A percentile compares a stretch with the other conserved stretches of the same genome.
These are phyloP conservation scores for Arthrobotrys iridis DNA, from an alignment of 2,329 filamentous ascomycete genomes.

Conservation along the genomic window DNA sequence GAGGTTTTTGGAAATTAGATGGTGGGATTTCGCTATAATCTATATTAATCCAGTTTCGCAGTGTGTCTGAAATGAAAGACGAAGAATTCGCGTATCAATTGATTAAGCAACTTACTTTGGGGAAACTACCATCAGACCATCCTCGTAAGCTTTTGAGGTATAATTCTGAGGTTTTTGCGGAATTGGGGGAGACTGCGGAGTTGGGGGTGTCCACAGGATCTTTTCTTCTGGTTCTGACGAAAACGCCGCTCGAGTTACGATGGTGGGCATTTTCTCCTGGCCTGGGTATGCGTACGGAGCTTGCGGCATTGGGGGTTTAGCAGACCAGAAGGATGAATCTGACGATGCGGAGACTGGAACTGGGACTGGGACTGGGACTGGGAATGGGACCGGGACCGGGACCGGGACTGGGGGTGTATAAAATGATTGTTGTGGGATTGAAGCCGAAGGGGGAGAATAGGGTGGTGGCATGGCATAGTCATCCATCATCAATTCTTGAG, in stretches of 20 bases:
- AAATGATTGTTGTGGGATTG: no score
- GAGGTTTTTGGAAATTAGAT: no score
- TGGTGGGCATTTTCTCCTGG: not conserved
- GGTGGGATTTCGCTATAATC: no score
- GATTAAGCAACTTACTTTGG: no score
- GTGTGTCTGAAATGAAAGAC: no score
- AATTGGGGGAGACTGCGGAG: not conserved
- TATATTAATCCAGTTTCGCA: no score
- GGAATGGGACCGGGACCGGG: not conserved
- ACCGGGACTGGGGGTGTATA: not conserved
- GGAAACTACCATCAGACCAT: no score
- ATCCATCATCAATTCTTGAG: conserved; percentile 12
- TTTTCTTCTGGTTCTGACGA: not conserved
- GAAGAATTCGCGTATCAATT: no score
- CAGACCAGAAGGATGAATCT: not conserved
- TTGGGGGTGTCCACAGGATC: not conserved
- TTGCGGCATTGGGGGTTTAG: not conserved
- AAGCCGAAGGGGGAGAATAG: not conserved
- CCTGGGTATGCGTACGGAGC: not conserved
- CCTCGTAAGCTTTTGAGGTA: no score
- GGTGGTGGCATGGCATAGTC: not conserved
- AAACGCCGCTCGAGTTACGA: not conserved
- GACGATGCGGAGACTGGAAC: not conserved
- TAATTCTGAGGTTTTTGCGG: not conserved
- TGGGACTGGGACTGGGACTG: no score